Evolutionary conservation across 2,329 filamentous ascomycete species (phyloP).

Genomic region (Diplodia intermedia): DNA sequence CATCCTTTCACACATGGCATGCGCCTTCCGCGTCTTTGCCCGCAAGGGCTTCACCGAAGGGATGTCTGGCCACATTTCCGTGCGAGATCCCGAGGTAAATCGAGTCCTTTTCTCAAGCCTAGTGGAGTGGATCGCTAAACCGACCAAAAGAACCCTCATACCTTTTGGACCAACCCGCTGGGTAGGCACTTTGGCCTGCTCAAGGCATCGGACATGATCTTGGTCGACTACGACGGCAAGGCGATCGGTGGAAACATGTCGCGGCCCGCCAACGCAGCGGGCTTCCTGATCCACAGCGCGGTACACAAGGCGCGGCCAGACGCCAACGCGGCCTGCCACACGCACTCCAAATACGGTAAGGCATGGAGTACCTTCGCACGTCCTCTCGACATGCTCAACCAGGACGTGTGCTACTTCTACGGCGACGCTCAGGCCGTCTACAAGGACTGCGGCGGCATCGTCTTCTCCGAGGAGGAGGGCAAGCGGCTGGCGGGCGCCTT

Average conservation of each 20-base stretch:
- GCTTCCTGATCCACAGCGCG: conserved; percentile 73
- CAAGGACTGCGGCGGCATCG: conserved; percentile 68
- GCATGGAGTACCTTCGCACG: conserved; percentile 71
- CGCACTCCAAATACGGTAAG: conserved; percentile 70
- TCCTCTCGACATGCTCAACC: conserved; percentile 73
- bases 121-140: neutral
- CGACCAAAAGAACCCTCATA: conserved; percentile 51
- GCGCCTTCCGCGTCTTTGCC: conserved; percentile 71
- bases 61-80: conserved; percentile 71
- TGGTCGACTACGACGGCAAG: conserved; percentile 68
- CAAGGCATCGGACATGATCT: conserved; percentile 70
- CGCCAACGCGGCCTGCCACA: conserved; percentile 72
- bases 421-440: conserved; percentile 69
- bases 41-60: conserved; percentile 72
- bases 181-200: conserved; percentile 70
- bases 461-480: conserved; percentile 69
- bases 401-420: conserved; percentile 71
- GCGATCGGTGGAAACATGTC: conserved; percentile 68
- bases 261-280: conserved; percentile 69
- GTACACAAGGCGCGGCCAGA: conserved; percentile 71
- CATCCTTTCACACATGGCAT: conserved; percentile 70
- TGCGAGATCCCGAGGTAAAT: conserved; percentile 67
- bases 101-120: neutral
- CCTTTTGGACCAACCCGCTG: conserved; percentile 74
- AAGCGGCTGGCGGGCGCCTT: conserved; percentile 68